These are phyloP conservation scores for Colletotrichum lentis DNA, from an alignment of 2,329 filamentous ascomycete genomes.

Conservation along the genomic window DNA sequence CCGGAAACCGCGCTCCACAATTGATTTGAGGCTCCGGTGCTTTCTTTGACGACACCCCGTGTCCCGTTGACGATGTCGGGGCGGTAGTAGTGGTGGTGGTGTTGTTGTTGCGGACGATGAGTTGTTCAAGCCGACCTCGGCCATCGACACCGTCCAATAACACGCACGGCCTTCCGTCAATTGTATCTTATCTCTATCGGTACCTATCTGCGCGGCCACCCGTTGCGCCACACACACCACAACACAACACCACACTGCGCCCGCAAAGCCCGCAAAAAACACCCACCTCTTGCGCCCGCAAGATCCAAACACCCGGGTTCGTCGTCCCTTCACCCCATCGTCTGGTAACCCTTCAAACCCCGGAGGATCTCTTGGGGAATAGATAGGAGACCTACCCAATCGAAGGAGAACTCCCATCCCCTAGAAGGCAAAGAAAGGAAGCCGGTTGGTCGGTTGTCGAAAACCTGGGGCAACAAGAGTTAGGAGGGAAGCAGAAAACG, in stretches of 20 bases:
- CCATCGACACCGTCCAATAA: neutral
- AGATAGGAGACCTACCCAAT: neutral
- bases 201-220: neutral
- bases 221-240: slow-evolving; percentile 1
- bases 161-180: too few species aligned
- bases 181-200: neutral
- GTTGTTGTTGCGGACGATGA: too few species aligned
- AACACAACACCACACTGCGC: slow-evolving; percentile 9
- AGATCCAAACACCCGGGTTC: slow-evolving; percentile 33
- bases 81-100: neutral
- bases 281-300: slow-evolving; percentile 36
- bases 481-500: neutral
- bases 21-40: slow-evolving; percentile 22
- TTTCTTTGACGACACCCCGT: slow-evolving; percentile 24
- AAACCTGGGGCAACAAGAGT: slow-evolving; percentile 25
- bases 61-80: neutral
- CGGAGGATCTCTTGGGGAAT: slow-evolving; percentile 10
- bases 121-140: slow-evolving; percentile 14
- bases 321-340: neutral
- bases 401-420: slow-evolving; percentile 1
- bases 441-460: slow-evolving; percentile 15
- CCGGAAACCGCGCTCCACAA: slow-evolving; percentile 23
- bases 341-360: neutral
- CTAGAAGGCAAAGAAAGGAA: neutral
- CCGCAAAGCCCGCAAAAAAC: slow-evolving; percentile 30